Base-by-base conservation (phyloP, 176 grass and related monocot species). In the Carex kokanica region DNA sequence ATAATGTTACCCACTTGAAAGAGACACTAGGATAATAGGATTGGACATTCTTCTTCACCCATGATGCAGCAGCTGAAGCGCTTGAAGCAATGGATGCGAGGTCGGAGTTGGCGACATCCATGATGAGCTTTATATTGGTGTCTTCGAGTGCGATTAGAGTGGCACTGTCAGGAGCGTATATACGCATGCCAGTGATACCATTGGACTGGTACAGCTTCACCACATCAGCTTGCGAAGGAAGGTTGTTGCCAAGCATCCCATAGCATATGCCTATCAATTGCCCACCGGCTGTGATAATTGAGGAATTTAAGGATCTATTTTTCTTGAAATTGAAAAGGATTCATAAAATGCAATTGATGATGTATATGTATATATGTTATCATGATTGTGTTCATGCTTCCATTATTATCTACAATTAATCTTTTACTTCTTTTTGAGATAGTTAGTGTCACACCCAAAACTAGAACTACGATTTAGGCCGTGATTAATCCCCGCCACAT, bases 201-300 rank as follows among this genome's bases (percentile, higher is more conserved):
- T 80, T 87, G 54, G 89, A 88, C 73, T 36, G 69, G 89, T 90
- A 97, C 2, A 97, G 88, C 70, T 86, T 87, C 49, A 93, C 89
- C 8, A 91, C 89, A 2, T 86, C 71, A 55, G 70, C 84, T 9
- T 49, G 41, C 0, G 77, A 78, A 0, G 94, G 94, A 2, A 97
- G 91, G 78, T 90, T 85, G 87, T 93, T 81, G 58, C 89, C 94
- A 0, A 64, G 6, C 59, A 81, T 72, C 29, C 91, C 94, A 25
- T 97, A 93, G 87, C 91, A 93, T 0, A 97, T 89, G 24, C 94
- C 94, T 47, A 91, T 93, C 64, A 89, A 91, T 60, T 88, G 21
- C 51, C 81, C 91, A n/a, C 6, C 41, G 8, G 41, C 7, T 45
- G 41, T 45, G 41, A 45, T 45, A 45, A 45, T 1, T 45, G 41